These are phyloP conservation scores for Epichloe hybrida DNA, from an alignment of 2,329 filamentous ascomycete species.

Conservation along the genomic window DNA sequence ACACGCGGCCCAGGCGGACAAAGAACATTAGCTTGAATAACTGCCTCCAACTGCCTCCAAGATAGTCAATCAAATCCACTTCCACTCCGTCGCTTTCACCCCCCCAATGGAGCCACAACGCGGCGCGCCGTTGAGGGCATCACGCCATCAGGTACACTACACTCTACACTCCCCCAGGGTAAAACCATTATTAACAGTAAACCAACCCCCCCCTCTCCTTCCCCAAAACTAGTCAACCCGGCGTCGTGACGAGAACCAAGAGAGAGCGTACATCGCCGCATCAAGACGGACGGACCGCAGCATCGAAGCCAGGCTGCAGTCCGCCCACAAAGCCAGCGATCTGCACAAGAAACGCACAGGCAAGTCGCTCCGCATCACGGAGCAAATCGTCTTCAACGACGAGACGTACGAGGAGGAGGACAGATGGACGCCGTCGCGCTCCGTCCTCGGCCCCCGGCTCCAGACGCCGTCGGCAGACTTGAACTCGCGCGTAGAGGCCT, in stretches of 20 bases:
- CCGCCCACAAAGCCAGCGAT: constrained; percentile 74
- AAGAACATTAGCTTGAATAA: too few species aligned
- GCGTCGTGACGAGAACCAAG: constrained; percentile 56
- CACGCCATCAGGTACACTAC: constrained; percentile 1
- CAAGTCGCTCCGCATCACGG: constrained; percentile 65
- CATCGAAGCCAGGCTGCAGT: constrained; percentile 77
- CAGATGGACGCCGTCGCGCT: constrained; percentile 15
- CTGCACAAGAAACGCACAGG: constrained; percentile 84
- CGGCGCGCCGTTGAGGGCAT: too few species aligned
- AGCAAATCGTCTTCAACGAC: constrained; percentile 76
- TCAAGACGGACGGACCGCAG: constrained; percentile 78
- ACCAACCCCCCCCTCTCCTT: fast-evolving
- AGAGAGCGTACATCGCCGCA: constrained; percentile 82
- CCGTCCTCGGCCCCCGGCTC: not conserved
- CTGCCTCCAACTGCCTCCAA: too few species aligned
- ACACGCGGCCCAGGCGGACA: too few species aligned
- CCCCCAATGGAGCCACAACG: too few species aligned
- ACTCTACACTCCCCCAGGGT: too few species aligned
- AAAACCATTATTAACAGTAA: not conserved
- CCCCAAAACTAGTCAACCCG: not conserved
- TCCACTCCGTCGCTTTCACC: too few species aligned
- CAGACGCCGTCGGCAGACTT: not conserved
- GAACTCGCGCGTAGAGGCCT: not conserved
- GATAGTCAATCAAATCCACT: too few species aligned
- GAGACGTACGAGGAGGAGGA: constrained; percentile 97